Conservation (phyloP, 208 protist genomes). For the Blastocrithidia nonstop region DNA sequence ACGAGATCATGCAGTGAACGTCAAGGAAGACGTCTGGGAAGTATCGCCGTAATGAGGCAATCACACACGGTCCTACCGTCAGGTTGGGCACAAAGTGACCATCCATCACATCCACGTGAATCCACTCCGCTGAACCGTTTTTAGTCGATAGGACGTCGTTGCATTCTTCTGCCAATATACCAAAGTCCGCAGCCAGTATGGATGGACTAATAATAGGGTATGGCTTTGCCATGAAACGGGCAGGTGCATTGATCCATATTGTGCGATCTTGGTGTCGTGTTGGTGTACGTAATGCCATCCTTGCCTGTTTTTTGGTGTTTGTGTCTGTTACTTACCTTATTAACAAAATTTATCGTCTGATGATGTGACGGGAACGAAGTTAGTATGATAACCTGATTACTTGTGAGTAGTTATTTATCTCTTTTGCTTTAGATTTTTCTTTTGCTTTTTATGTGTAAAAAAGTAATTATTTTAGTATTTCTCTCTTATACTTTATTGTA, state of each 20-base stretch:
- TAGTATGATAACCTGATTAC: too few species aligned
- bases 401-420: too few species aligned
- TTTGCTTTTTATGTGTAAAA: too few species aligned
- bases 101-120: conserved; percentile 98
- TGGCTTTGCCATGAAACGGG: conserved; percentile 20
- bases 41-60: conserved; percentile 77
- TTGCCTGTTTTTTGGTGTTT: neutral
- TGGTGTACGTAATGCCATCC: conserved; percentile 3
- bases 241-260: too few species aligned
- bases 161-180: conserved; percentile 66
- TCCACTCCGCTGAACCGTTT: conserved; percentile 59
- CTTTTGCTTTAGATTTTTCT: too few species aligned
- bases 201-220: conserved; percentile 76
- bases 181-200: conserved; percentile 85
- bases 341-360: too few species aligned
- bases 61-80: conserved; percentile 89
- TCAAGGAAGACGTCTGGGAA: conserved; percentile 84
- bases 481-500: too few species aligned
- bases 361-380: too few species aligned
- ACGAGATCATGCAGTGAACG: conserved; percentile 94
- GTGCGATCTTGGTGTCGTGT: conserved; percentile 15
- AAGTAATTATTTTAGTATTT: too few species aligned
- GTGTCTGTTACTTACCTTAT: too few species aligned
- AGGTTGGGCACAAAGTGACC: conserved; percentile 97
- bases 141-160: conserved; percentile 40